Conservation (phyloP, 129 eudicot species). For the Pseudognaphalium luteoalbum region DNA sequence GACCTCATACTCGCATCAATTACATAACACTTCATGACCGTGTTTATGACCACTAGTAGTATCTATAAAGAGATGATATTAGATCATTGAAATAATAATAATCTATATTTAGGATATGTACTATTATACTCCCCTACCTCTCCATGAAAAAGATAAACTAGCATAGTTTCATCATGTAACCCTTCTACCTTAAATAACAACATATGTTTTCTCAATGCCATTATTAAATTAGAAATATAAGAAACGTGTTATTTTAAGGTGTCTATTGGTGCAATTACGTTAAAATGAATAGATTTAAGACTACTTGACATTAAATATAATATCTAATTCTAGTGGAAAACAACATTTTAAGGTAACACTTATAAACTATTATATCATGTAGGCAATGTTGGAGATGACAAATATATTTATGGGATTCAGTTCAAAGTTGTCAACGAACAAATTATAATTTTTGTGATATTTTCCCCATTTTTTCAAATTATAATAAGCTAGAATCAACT, state of each 20-base stretch:
- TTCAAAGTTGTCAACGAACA: background rate
- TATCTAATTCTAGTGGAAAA: background rate
- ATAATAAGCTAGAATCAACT: background rate
- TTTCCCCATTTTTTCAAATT: slow-evolving; percentile 16
- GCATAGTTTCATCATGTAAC: slow-evolving; percentile 64
- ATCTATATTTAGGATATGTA: background rate
- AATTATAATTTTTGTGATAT: slow-evolving; percentile 27
- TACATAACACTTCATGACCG: slow-evolving; percentile 61
- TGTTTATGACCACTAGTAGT: slow-evolving; percentile 57
- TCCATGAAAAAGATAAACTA: slow-evolving; percentile 60
- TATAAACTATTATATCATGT: background rate
- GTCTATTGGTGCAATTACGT: background rate
- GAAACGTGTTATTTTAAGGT: slow-evolving; percentile 7
- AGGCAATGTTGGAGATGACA: background rate
- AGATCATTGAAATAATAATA: background rate
- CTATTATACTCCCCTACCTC: slow-evolving; percentile 41
- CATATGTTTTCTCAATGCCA: slow-evolving; percentile 61
- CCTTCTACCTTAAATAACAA: slow-evolving; percentile 60
- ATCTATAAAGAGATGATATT: slow-evolving; percentile 34
- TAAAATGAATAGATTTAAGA: background rate
- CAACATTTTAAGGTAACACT: too few relatives aligned
- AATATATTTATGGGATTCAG: background rate
- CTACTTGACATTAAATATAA: slow-evolving; percentile 27
- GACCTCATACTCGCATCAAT: slow-evolving; percentile 59
- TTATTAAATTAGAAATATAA: slow-evolving; percentile 26